These are phyloP conservation scores for Linum lewisii DNA, from an alignment of 345 rosid genomes.

Conservation along the genomic window DNA sequence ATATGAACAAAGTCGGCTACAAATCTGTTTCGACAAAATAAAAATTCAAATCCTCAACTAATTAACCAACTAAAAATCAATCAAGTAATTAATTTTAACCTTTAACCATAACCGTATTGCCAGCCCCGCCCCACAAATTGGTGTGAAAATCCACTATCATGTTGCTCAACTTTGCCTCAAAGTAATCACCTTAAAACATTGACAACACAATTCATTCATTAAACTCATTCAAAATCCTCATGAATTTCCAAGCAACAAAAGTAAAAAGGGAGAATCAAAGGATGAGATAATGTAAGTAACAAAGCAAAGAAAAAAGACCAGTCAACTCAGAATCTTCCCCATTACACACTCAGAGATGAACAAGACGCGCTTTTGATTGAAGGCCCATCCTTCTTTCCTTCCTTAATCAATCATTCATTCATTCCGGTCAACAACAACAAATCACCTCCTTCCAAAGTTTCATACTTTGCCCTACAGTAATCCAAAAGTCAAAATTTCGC, in stretches of 20 bases:
- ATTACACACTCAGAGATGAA: neutral
- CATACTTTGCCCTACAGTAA: neutral
- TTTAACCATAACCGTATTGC: no score
- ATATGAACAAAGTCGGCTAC: no score
- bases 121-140: no score
- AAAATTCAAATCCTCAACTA: no score
- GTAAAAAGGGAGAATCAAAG: neutral
- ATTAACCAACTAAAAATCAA: no score
- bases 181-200: slow-evolving; percentile 5
- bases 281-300: neutral
- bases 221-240: no score
- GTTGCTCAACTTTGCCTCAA: slow-evolving; percentile 6
- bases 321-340: slow-evolving; percentile 39
- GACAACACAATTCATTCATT: no score
- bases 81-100: no score
- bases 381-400: slow-evolving; percentile 6
- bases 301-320: slow-evolving; percentile 24
- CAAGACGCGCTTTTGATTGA: slow-evolving; percentile 29
- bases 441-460: neutral
- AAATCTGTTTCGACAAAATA: no score
- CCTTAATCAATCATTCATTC: neutral
- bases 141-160: neutral
- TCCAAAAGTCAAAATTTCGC: neutral
- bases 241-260: neutral
- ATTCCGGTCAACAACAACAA: neutral